Evolutionary conservation across 139 green algal genomes (phyloP).

Genomic region (Coelastrella sp.): DNA sequence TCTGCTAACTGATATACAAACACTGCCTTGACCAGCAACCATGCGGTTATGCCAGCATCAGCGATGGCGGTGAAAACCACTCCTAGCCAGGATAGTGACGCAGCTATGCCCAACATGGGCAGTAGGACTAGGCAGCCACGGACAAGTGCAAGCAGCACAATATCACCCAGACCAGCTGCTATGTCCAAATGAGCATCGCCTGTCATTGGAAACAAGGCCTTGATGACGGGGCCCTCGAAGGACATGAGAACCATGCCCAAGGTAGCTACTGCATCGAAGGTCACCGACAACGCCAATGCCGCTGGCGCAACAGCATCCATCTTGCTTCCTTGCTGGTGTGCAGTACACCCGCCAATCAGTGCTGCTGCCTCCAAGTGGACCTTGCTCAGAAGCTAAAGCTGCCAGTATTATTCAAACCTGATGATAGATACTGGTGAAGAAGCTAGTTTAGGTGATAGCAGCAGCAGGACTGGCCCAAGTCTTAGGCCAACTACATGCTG

Average conservation of each 20-base stretch:
- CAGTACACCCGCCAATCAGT: not conserved
- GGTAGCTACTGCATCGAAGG: constrained; percentile 38
- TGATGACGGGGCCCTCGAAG: constrained; percentile 14
- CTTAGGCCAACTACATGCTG: no score
- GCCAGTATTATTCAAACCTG: no score
- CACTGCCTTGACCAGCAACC: constrained; percentile 9
- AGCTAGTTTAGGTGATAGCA: no score
- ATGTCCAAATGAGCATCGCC: not conserved
- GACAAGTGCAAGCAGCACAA: not conserved
- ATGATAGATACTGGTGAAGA: no score
- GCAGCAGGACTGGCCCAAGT: no score
- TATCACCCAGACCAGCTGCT: constrained; percentile 24
- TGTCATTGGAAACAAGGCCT: constrained; percentile 29
- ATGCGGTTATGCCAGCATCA: constrained; percentile 24
- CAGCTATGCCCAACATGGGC: constrained; percentile 7
- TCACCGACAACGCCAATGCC: constrained; percentile 25
- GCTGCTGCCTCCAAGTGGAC: not conserved
- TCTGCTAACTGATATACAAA: constrained; percentile 14
- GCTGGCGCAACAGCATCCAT: constrained; percentile 42
- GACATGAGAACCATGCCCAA: constrained; percentile 20
- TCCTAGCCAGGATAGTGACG: constrained; percentile 17
- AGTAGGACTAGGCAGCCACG: constrained; percentile 28
- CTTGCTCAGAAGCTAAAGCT: not conserved
- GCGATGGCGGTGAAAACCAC: not conserved
- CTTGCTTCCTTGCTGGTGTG: not conserved